Evolutionary conservation across 495 filamentous ascomycete species (phyloP).

Genomic region (Neurospora discreta): DNA sequence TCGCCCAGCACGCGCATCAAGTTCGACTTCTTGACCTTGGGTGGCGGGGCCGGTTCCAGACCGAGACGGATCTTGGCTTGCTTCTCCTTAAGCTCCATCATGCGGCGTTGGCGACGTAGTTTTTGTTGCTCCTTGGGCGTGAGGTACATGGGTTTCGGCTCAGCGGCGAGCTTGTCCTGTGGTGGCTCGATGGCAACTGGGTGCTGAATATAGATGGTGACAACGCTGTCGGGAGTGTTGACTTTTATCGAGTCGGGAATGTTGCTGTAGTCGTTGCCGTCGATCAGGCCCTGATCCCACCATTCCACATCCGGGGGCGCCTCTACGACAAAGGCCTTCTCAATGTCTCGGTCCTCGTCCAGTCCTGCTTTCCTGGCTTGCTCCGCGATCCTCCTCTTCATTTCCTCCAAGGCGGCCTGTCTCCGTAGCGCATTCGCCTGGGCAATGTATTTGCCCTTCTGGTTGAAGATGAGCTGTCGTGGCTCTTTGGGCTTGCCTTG

Average conservation of each 20-base stretch:
- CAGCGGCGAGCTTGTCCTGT: slow-evolving; percentile 68
- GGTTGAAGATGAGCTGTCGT: slow-evolving; percentile 78
- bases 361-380: slow-evolving; percentile 74
- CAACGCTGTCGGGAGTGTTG: slow-evolving; percentile 64
- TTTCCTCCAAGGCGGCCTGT: slow-evolving; percentile 78
- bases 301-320: slow-evolving; percentile 85
- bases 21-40: slow-evolving; percentile 92
- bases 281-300: slow-evolving; percentile 89
- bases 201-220: slow-evolving; percentile 85
- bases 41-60: slow-evolving; percentile 76
- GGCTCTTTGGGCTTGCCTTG: slow-evolving; percentile 52
- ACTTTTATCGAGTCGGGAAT: slow-evolving; percentile 63
- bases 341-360: slow-evolving; percentile 80
- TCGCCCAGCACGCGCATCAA: slow-evolving; percentile 97
- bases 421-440: slow-evolving; percentile 80
- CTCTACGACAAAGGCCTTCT: slow-evolving; percentile 81
- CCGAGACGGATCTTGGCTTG: slow-evolving; percentile 92
- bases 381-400: slow-evolving; percentile 88
- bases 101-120: slow-evolving; percentile 76
- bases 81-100: slow-evolving; percentile 86
- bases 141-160: slow-evolving; percentile 83
- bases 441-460: slow-evolving; percentile 93
- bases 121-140: slow-evolving; percentile 88
- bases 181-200: slow-evolving; percentile 86
- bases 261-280: slow-evolving; percentile 58